Conservation (phyloP, 2,329 filamentous ascomycete genomes). For the Ophiostoma perfectum region DNA sequence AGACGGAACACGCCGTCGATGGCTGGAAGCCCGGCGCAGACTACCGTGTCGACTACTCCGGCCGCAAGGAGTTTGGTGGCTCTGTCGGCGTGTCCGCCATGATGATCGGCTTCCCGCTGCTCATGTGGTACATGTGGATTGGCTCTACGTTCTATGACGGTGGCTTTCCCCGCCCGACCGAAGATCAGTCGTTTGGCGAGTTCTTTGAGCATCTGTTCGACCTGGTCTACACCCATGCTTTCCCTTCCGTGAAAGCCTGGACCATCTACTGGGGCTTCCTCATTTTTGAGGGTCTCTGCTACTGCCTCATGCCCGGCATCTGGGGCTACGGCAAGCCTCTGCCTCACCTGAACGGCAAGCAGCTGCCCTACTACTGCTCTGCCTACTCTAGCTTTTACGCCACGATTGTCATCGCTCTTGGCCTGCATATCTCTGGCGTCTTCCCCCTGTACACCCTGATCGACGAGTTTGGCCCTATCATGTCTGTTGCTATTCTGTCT, state of each 20-base stretch:
- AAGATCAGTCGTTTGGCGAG: conserved; percentile 61
- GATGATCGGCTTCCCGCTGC: conserved; percentile 86
- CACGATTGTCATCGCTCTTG: conserved; percentile 66
- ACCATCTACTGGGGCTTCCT: conserved; percentile 92
- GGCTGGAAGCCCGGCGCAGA: conserved; percentile 57
- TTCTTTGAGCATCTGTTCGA: conserved; percentile 67
- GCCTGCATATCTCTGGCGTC: conserved; percentile 72
- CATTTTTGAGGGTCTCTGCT: conserved; percentile 74
- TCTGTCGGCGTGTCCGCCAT: conserved; percentile 71
- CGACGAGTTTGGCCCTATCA: conserved; percentile 88
- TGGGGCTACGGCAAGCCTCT: conserved; percentile 85
- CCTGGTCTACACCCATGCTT: conserved; percentile 77
- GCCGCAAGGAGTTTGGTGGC: conserved; percentile 79
- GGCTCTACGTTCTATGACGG: conserved; percentile 90
- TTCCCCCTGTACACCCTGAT: conserved; percentile 90
- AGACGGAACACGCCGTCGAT: conserved; percentile 41
- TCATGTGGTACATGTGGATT: conserved; percentile 99
- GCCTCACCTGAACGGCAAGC: conserved; percentile 72
- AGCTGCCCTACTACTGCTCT: conserved; percentile 92
- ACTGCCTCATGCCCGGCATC: conserved; percentile 81
- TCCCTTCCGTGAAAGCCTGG: conserved; percentile 78
- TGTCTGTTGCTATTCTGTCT: conserved; percentile 88
- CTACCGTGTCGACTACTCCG: conserved; percentile 58
- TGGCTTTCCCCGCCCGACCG: conserved; percentile 62
- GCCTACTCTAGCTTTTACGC: conserved; percentile 81